Base-by-base conservation (phyloP, 805 yeast species). In the Phaffomyces thermotolerans region DNA sequence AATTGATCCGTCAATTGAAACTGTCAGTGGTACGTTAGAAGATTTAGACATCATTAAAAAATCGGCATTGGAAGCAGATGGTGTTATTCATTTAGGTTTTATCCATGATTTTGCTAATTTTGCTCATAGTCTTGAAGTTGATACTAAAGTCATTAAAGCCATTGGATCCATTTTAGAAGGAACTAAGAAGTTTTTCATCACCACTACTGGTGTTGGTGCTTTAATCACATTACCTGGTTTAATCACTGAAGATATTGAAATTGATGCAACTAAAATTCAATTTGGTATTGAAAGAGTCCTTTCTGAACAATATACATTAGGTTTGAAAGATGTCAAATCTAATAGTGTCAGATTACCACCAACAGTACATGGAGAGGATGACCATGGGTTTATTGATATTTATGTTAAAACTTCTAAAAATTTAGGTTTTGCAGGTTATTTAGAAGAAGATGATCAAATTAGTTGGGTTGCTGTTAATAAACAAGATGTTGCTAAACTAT, bases 401-500 rank as follows among this genome's bases (percentile, higher is more conserved):
- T 37, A 58, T 9, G 40, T 50, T 4, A 58, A 58, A 2, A 49
- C 64, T 30, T 58, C 70, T 9, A 54, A 65, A 42, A 50, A 62
- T 41, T 33, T 46, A 6, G 64, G 64, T 1, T 53, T 54, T 15
- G 60, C 66, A 7, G 36, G 24, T 25, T 44, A 59, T 13, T 67
- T 20, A 20, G 62, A 51, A 47, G 13, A 58, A 54, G 42, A 40
- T 34, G 29, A 12, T 8, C 9, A 9, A n/a, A n/a, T 13, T 37
- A 6, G 15, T 8, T 67, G 69, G 68, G 48, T 63, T 4, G 62
- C 65, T 7, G 63, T 58, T 33, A 54, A 62, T 40, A 52, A 53
- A 9, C 20, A 30, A 3, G 73, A 68, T 53, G 64, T 60, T 15
- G 71, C 69, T 13, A 41, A 18, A 5, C 37, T 65, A 18, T 66